phyloP scores from a whole-genome alignment of 176 grass and related monocot genomes.

The Areca catechu region DNA sequence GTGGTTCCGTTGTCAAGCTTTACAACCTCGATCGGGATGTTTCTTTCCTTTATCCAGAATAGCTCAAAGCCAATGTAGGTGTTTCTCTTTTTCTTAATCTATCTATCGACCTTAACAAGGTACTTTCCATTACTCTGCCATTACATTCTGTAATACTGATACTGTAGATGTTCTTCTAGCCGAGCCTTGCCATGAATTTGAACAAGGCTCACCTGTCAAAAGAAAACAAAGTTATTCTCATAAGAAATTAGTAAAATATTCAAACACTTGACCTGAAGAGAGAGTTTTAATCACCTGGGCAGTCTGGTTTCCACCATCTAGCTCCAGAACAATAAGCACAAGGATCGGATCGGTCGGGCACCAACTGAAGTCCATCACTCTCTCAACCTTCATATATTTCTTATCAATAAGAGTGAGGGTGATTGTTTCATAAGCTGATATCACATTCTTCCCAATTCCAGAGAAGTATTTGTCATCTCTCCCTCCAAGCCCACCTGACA shows the following conservation, averaged over 20 bases:
- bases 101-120: conserved; percentile 83
- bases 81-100: conserved; percentile 94
- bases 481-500: conserved; percentile 65
- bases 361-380: conserved; percentile 80
- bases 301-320: conserved; percentile 87
- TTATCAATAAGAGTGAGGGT: conserved; percentile 81
- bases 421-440: conserved; percentile 77
- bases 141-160: conserved; percentile 87
- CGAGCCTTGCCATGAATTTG: conserved; percentile 84
- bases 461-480: conserved; percentile 94
- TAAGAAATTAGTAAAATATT: neutral
- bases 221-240: neutral
- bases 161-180: conserved; percentile 91
- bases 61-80: conserved; percentile 87
- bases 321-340: conserved; percentile 66
- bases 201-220: conserved; percentile 66
- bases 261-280: neutral
- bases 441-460: conserved; percentile 81
- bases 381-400: conserved; percentile 88
- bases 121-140: conserved; percentile 92
- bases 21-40: conserved; percentile 90
- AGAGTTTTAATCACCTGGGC: conserved; percentile 39
- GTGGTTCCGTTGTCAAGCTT: conserved; percentile 88
- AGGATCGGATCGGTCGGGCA: conserved; percentile 75
- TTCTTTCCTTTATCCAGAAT: conserved; percentile 85